Conservation (phyloP, 164 flowering plant genomes). For the Nymphaea colorata region DNA sequence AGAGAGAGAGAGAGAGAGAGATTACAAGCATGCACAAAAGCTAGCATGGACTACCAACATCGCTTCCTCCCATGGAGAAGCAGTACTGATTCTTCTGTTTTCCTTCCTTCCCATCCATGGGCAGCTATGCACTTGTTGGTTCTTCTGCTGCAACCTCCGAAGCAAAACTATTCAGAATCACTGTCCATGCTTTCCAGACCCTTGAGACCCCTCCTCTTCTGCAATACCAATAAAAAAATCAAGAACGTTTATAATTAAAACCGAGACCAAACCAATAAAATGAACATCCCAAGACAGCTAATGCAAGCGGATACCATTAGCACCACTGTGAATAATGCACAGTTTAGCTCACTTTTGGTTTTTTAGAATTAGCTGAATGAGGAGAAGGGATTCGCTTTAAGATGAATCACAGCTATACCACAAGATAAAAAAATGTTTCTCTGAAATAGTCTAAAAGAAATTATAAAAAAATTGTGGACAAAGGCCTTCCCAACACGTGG, state of each 20-base stretch:
- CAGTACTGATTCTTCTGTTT: background rate
- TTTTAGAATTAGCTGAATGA: background rate
- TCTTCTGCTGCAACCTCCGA: too few relatives aligned
- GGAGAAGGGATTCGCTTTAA: too few relatives aligned
- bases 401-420: too few relatives aligned
- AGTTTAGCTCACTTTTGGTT: background rate
- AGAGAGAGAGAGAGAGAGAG: constrained; percentile 2
- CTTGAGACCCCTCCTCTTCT: constrained; percentile 21
- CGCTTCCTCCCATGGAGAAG: background rate
- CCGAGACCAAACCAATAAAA: too few relatives aligned
- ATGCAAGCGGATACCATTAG: too few relatives aligned
- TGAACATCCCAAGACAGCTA: too few relatives aligned
- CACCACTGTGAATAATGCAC: background rate
- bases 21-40: background rate
- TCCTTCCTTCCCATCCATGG: too few relatives aligned
- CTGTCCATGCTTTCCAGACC: constrained; percentile 26
- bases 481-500: too few relatives aligned
- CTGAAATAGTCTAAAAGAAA: too few relatives aligned
- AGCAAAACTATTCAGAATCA: constrained; percentile 14
- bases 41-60: background rate
- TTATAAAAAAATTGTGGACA: too few relatives aligned
- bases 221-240: constrained; percentile 6
- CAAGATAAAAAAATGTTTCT: too few relatives aligned
- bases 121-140: too few relatives aligned
- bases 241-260: background rate